Base-by-base conservation (phyloP, 2,329 filamentous ascomycete genomes). In the Ceratocystis smalleyi region DNA sequence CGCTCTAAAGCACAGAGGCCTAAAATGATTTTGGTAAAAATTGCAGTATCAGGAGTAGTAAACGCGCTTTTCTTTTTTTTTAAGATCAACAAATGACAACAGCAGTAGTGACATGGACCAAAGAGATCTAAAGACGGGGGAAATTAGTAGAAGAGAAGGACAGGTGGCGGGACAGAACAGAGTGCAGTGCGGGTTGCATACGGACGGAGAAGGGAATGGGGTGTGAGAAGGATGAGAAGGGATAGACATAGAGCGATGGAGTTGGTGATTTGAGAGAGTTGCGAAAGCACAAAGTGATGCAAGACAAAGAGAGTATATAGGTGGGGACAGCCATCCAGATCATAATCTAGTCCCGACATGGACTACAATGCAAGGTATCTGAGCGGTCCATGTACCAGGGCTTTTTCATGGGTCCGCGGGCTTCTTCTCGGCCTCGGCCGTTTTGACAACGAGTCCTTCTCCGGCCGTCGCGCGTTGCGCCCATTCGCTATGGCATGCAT, bases 391-490 rank as follows among this genome's bases (percentile, higher is more conserved):
- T 49, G 51, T 27, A 55, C 27, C 17, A 1, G 1, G 24, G 17
- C 24, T 17, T 55, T 17, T 17, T 55, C 51, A 63, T 51, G 62
- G 51, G 51, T 51, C 27, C 51, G 47, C 62, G 27, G 62, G 51
- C 62, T 66, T 66, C 64, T 66, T 64, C 6, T 45, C 43, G 19
- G 62, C 55, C 47, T 64, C 62, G 54, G 35, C 62, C 55, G 74
- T 75, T 72, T 84, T 87, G 62, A 77, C 70, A 69, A 88, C 87
- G 67, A 88, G 75, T 65, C 81, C 80, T 49, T 88, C 85, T 1
- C 79, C 77, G 27, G 82, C 78, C 66, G 77, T 77, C 49, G 85
- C 83, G 64, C 84, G 77, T 70, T 87, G 84, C 45, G 84, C 85
- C 83, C 84, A 88, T 75, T 85, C 83, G 27, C 83, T 85, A 65